Percentiles rank a stretch among this genome's conserved stretches.
phyloP scores from a whole-genome alignment of 2,329 filamentous ascomycete species.

The Trichophyton equinum region DNA sequence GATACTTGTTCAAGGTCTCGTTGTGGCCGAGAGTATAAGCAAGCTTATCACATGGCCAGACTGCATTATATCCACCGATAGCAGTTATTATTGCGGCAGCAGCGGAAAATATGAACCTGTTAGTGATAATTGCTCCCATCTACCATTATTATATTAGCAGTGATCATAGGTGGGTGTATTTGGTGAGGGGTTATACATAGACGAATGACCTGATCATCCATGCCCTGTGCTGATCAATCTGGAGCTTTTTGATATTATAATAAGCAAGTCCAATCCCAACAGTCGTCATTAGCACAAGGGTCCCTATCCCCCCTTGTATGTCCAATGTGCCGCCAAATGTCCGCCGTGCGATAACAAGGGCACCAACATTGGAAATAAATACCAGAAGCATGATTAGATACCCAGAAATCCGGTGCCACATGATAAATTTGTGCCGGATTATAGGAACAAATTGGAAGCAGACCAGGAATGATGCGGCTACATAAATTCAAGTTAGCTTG shows the following conservation, averaged over 20 bases:
- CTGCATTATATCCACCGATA: not conserved
- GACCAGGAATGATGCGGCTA: constrained; percentile 28
- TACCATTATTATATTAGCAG: not conserved
- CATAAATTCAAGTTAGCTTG: not conserved
- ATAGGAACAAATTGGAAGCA: constrained; percentile 33
- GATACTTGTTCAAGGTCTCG: not conserved
- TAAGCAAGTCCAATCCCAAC: constrained; percentile 35
- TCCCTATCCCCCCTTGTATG: constrained; percentile 32
- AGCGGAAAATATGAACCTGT: not conserved
- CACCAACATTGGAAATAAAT: constrained; percentile 36
- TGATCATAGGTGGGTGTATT: not conserved
- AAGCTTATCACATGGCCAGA: constrained; percentile 5
- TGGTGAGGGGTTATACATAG: constrained; percentile 19
- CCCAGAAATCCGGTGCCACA: constrained; percentile 50
- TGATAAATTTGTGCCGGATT: constrained; percentile 36
- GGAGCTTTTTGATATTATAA: constrained; percentile 46
- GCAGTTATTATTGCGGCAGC: not conserved
- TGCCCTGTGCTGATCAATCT: constrained; percentile 51
- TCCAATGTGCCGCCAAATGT: constrained; percentile 44
- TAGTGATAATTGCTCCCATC: constrained; percentile 8
- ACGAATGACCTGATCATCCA: constrained; percentile 51
- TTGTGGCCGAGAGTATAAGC: constrained; percentile 2
- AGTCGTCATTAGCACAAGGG: constrained; percentile 3
- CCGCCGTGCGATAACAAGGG: constrained; percentile 41
- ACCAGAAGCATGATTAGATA: constrained; percentile 43